These are phyloP conservation scores for Aquilaria yunnanensis DNA, from an alignment of 345 rosid species.

Conservation along the genomic window DNA sequence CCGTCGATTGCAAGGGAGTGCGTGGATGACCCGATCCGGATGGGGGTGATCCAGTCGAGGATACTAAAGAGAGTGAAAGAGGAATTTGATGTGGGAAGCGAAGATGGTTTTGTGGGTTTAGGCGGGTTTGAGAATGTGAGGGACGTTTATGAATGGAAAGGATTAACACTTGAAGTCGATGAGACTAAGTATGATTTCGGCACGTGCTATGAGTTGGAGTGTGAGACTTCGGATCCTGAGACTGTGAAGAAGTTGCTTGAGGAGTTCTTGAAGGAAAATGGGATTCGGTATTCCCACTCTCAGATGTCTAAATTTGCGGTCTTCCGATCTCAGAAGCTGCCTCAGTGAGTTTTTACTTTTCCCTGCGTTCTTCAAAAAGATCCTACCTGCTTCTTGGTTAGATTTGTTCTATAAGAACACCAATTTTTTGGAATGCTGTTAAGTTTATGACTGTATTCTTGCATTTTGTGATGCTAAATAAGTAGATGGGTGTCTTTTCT, in stretches of 20 bases:
- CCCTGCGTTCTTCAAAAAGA: too few relatives aligned
- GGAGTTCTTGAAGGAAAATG: constrained; percentile 49
- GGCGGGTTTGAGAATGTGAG: constrained; percentile 86
- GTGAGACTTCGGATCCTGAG: constrained; percentile 76
- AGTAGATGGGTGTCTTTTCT: too few relatives aligned
- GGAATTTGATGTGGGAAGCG: constrained; percentile 51
- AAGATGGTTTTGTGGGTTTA: constrained; percentile 52
- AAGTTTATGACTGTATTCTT: too few relatives aligned
- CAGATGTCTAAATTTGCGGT: constrained; percentile 69
- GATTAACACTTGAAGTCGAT: constrained; percentile 75
- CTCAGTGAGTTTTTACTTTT: constrained; percentile 18
- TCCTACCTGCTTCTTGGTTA: not conserved
- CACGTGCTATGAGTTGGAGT: constrained; percentile 66
- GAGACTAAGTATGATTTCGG: constrained; percentile 75
- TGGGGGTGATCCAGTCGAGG: constrained; percentile 43
- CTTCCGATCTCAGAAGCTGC: constrained; percentile 70
- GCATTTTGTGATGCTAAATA: too few relatives aligned
- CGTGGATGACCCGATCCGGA: constrained; percentile 37
- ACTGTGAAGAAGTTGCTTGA: constrained; percentile 54
- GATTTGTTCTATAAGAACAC: not conserved
- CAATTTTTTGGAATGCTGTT: too few relatives aligned
- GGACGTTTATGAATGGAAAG: constrained; percentile 59
- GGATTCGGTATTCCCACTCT: constrained; percentile 46
- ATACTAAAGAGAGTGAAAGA: constrained; percentile 55
- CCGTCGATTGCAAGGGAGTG: constrained; percentile 31